phyloP scores from a whole-genome alignment of 116 monocot species.

The Iris pallida region DNA sequence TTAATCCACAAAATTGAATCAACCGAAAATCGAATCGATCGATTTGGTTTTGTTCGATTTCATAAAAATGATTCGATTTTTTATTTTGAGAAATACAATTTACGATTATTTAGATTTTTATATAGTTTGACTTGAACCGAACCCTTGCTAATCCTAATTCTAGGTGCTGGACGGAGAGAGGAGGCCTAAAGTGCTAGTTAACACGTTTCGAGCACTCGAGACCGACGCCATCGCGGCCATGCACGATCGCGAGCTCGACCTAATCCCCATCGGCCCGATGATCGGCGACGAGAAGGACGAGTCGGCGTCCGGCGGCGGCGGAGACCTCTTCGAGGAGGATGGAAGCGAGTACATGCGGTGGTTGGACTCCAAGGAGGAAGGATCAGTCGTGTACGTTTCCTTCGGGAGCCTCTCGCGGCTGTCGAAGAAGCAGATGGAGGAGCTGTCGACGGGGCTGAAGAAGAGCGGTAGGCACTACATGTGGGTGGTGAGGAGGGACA shows the following conservation, averaged over 20 bases:
- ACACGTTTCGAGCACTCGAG: conserved; percentile 30
- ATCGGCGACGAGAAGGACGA: conserved; percentile 4
- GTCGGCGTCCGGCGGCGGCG: background rate
- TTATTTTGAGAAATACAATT: too few relatives aligned
- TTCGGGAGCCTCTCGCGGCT: conserved; percentile 21
- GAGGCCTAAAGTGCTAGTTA: conserved; percentile 17
- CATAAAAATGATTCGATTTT: too few relatives aligned
- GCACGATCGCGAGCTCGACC: background rate
- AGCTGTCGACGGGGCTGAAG: conserved; percentile 3
- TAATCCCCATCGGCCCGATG: conserved; percentile 20
- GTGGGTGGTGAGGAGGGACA: conserved; percentile 13
- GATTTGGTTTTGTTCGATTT: too few relatives aligned
- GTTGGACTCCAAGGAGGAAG: conserved; percentile 26
- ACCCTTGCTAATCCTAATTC: too few relatives aligned
- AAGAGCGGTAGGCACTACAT: background rate
- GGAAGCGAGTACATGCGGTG: conserved; percentile 23
- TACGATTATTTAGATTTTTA: too few relatives aligned
- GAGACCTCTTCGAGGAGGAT: conserved; percentile 17
- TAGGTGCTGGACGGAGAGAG: background rate
- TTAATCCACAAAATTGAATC: too few relatives aligned
- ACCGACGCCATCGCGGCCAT: conserved; percentile 3
- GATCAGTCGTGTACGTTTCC: conserved; percentile 13
- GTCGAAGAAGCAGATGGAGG: conserved; percentile 3
- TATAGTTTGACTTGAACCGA: too few relatives aligned
- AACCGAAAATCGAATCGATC: too few relatives aligned